Evolutionary conservation across 495 filamentous ascomycete genomes (phyloP), one percentile per base, ranked within the genome.

Genomic region (Terfezia claveryi): DNA sequence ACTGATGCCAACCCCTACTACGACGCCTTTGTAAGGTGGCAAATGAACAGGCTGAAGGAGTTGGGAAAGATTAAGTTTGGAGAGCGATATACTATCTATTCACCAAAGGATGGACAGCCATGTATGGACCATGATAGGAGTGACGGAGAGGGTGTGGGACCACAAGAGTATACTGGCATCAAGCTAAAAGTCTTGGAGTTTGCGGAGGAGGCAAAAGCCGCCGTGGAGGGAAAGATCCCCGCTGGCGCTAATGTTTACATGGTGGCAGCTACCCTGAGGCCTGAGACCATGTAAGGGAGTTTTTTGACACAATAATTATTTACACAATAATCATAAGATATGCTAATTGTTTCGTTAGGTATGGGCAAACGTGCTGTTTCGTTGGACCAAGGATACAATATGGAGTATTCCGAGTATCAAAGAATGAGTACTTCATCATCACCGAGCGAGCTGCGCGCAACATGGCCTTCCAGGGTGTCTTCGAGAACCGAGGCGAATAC

Each of bases 1-100:
- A 98, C 89, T 10, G 89, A 98, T 64, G 88, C 86, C 2, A 98
- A 98, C 71, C 87, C 87, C 3, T 95, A 92, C 70, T 98, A 89
- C 66, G 88, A 98, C 67, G 78, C 87, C 16, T 98, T 98, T 62
- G 82, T 98, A 27, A 74, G 85, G 60, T 98, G 89, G 89, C 89
- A 98, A 71, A 98, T 95, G 87, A 87, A 84, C 66, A 82, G 83
- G 55, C 75, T 98, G 16, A 81, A 80, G 67, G 83, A 93, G 66
- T 74, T 94, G 51, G 76, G 83, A 53, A 98, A 95, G 73, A 92
- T 98, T 61, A 79, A 83, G 72, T 98, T 89, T 66, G 89, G 87
- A 51, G 88, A 84, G 70, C 76, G 91, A 41, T 94, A 94, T 66
- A 95, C 89, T 2, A 79, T 98, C 58, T 95, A 95, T 73, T 86